Percentiles rank a stretch among this genome's conserved stretches.
Evolutionary conservation across 2,329 filamentous ascomycete genomes (phyloP).

Genomic region (Botrytis aclada): DNA sequence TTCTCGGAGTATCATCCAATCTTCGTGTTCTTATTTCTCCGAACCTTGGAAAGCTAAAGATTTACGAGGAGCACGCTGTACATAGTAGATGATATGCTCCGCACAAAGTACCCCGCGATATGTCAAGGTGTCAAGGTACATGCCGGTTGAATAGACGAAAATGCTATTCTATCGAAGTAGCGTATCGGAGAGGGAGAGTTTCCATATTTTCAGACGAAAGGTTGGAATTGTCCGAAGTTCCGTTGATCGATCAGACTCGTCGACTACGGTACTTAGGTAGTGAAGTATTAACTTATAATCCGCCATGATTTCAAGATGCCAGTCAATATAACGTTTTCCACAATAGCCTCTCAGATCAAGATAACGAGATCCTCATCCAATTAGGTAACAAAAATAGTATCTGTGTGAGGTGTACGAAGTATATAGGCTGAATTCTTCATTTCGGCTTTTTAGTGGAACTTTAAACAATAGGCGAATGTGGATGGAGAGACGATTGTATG

Average conservation of each 20-base stretch:
- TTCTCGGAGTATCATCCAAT: neutral
- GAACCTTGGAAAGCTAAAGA: neutral
- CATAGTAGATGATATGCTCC: neutral
- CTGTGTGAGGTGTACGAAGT: neutral
- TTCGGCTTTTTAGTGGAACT: neutral
- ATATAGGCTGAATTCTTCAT: neutral
- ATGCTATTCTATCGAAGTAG: neutral
- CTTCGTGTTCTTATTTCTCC: neutral
- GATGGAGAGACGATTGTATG: neutral
- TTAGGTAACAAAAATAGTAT: neutral
- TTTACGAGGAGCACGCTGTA: neutral
- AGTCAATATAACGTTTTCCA: neutral
- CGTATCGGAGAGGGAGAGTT: neutral
- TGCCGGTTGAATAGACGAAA: neutral
- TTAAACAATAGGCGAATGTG: neutral
- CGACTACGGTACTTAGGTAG: neutral
- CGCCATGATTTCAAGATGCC: neutral
- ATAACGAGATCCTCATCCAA: neutral
- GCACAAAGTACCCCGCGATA: neutral
- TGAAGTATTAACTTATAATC: neutral
- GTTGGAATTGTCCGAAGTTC: neutral
- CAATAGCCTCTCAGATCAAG: neutral
- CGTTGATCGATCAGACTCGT: neutral
- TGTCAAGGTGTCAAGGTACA: neutral
- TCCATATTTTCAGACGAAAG: neutral